phyloP scores from a whole-genome alignment of 441 rosid genomes.

The Populus tomentosa region DNA sequence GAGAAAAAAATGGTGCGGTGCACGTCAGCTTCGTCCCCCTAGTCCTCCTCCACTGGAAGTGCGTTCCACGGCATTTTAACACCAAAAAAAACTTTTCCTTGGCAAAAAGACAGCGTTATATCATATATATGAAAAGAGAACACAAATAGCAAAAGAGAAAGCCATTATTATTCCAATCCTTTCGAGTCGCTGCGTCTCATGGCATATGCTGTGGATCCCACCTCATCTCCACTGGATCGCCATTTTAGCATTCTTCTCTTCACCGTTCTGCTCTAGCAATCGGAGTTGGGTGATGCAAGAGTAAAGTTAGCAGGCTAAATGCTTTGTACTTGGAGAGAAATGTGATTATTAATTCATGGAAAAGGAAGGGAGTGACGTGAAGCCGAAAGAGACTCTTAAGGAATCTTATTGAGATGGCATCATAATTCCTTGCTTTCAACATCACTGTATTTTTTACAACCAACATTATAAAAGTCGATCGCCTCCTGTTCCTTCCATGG shows the following conservation, averaged over 20 bases:
- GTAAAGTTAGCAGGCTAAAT: background rate
- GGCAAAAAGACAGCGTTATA: background rate
- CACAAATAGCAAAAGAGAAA: background rate
- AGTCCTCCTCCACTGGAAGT: constrained; percentile 65
- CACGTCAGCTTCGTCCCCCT: constrained; percentile 46
- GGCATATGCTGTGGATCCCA: constrained; percentile 37
- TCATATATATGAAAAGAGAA: background rate
- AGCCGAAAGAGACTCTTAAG: background rate
- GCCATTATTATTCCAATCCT: background rate
- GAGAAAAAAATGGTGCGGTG: constrained; percentile 35
- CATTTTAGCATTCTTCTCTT: background rate
- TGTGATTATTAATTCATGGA: background rate
- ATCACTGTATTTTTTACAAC: background rate
- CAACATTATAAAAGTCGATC: background rate
- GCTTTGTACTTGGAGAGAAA: background rate
- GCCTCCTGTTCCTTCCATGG: background rate
- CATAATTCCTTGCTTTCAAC: background rate
- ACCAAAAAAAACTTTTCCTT: background rate
- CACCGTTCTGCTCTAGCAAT: background rate
- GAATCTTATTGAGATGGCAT: background rate
- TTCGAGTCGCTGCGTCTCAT: constrained; percentile 32
- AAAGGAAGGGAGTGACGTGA: background rate
- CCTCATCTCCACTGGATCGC: background rate
- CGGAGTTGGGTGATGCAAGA: constrained; percentile 1
- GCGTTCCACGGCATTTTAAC: constrained; percentile 62